Percentiles rank a stretch among this genome's conserved stretches.
These are phyloP conservation scores for Amphichorda felina DNA, from an alignment of 2,329 filamentous ascomycete genomes.

Conservation along the genomic window DNA sequence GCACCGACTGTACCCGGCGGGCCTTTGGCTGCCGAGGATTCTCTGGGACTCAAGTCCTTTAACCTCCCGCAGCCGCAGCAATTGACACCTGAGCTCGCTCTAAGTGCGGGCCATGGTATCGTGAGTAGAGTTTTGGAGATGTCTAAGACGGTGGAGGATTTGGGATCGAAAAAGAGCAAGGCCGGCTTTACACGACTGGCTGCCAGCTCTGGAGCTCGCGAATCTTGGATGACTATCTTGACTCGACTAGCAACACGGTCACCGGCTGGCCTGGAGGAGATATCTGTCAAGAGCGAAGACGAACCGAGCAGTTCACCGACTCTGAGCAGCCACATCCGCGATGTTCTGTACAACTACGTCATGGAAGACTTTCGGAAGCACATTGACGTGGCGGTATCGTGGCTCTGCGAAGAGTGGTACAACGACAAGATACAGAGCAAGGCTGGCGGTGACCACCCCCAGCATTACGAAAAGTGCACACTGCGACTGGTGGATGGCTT, in stretches of 20 bases:
- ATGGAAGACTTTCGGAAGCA: slow-evolving; percentile 85
- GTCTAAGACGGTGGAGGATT: slow-evolving; percentile 58
- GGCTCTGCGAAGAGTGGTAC: slow-evolving; percentile 98
- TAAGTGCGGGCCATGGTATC: slow-evolving; percentile 63
- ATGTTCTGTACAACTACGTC: slow-evolving; percentile 72
- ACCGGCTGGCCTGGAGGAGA: slow-evolving; percentile 55
- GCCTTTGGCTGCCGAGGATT: slow-evolving; percentile 13
- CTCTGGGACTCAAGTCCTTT: slow-evolving; percentile 65
- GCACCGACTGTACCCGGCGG: slow-evolving; percentile 25
- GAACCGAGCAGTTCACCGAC: slow-evolving; percentile 22
- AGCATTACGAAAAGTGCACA: slow-evolving; percentile 70
- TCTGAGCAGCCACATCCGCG: slow-evolving; percentile 61
- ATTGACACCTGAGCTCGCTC: slow-evolving; percentile 58
- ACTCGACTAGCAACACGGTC: slow-evolving; percentile 76
- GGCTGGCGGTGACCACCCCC: slow-evolving; percentile 31
- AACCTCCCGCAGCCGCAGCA: slow-evolving; percentile 66
- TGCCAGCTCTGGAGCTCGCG: slow-evolving; percentile 70
- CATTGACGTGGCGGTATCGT: slow-evolving; percentile 82
- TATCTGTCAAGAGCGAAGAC: slow-evolving; percentile 44
- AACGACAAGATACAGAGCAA: slow-evolving; percentile 53
- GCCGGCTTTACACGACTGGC: slow-evolving; percentile 75
- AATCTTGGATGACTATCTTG: slow-evolving; percentile 85
- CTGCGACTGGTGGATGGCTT: slow-evolving; percentile 80
- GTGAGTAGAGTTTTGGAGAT: slow-evolving; percentile 69
- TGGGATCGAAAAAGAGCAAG: slow-evolving; percentile 44